Conservation (phyloP, 2,329 filamentous ascomycete species). For the Fonsecaea multimorphosa region DNA sequence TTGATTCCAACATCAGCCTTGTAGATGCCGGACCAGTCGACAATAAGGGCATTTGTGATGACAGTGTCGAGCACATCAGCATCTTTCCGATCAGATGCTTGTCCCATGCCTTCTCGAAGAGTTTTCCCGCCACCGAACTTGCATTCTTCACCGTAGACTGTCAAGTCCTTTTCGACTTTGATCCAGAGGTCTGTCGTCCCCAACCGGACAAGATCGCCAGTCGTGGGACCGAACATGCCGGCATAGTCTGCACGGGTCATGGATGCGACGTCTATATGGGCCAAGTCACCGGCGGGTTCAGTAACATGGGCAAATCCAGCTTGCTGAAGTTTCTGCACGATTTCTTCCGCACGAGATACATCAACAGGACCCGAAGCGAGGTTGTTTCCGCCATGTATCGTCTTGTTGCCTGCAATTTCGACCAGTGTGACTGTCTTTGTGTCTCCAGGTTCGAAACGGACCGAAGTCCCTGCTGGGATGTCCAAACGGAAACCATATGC, state of each 20-base stretch:
- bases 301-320: slow-evolving; percentile 80
- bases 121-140: slow-evolving; percentile 96
- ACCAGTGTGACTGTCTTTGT: slow-evolving; percentile 88
- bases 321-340: slow-evolving; percentile 69
- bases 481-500: slow-evolving; percentile 87
- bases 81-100: slow-evolving; percentile 78
- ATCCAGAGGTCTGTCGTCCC: slow-evolving; percentile 89
- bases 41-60: slow-evolving; percentile 84
- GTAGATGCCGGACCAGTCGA: slow-evolving; percentile 92
- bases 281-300: slow-evolving; percentile 65
- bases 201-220: slow-evolving; percentile 81
- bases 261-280: slow-evolving; percentile 65
- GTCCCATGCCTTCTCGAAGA: slow-evolving; percentile 92
- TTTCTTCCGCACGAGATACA: slow-evolving; percentile 65
- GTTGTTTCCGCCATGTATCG: slow-evolving; percentile 84
- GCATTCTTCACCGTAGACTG: slow-evolving; percentile 88
- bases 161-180: slow-evolving; percentile 83
- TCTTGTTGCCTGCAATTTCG: slow-evolving; percentile 78
- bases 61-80: slow-evolving; percentile 80
- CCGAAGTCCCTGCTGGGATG: slow-evolving; percentile 87
- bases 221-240: slow-evolving; percentile 91
- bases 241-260: slow-evolving; percentile 82
- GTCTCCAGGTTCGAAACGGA: slow-evolving; percentile 93
- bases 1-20: slow-evolving; percentile 97
- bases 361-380: slow-evolving; percentile 77